Evolutionary conservation across 2,329 filamentous ascomycete species (phyloP).

Genomic region (Capronia americana): DNA sequence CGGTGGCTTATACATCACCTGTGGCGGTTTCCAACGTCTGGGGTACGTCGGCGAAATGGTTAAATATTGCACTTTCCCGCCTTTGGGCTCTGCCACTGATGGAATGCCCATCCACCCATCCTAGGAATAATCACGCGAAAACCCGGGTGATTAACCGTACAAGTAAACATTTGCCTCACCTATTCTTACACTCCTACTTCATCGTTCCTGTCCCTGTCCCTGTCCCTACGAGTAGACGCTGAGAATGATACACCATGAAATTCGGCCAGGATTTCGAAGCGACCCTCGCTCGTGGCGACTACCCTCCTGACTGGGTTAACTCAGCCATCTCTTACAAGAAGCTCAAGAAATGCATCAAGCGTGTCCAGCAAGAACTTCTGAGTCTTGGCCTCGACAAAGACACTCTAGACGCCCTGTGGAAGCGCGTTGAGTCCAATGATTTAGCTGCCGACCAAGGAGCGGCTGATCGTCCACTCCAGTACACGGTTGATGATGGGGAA

Average conservation of each 20-base stretch:
- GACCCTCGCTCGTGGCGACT: slow-evolving; percentile 72
- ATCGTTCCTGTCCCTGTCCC: background rate
- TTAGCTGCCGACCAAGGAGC: slow-evolving; percentile 39
- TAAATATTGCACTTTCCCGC: background rate
- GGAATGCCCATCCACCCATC: background rate
- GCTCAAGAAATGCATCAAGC: slow-evolving; percentile 88
- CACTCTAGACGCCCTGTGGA: slow-evolving; percentile 70
- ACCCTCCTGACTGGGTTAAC: slow-evolving; percentile 73
- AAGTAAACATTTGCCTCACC: slow-evolving; percentile 1
- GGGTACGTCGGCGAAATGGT: background rate
- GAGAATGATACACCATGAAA: slow-evolving; percentile 68
- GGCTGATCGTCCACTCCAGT: slow-evolving; percentile 53
- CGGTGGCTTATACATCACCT: background rate
- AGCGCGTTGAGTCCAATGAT: slow-evolving; percentile 53
- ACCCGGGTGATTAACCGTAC: background rate
- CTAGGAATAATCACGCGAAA: slow-evolving; percentile 8
- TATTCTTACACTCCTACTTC: background rate
- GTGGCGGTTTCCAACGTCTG: slow-evolving; percentile 3
- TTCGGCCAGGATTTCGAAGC: slow-evolving; percentile 81
- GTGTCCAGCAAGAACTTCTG: slow-evolving; percentile 73
- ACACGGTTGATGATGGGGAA: slow-evolving; percentile 59
- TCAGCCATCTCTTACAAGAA: slow-evolving; percentile 82
- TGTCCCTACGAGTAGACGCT: background rate
- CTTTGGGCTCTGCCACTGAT: background rate
- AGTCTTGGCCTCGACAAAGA: slow-evolving; percentile 74